Evolutionary conservation across 768 basidiomycete species (phyloP).

Genomic region (Pisolithus orientalis): DNA sequence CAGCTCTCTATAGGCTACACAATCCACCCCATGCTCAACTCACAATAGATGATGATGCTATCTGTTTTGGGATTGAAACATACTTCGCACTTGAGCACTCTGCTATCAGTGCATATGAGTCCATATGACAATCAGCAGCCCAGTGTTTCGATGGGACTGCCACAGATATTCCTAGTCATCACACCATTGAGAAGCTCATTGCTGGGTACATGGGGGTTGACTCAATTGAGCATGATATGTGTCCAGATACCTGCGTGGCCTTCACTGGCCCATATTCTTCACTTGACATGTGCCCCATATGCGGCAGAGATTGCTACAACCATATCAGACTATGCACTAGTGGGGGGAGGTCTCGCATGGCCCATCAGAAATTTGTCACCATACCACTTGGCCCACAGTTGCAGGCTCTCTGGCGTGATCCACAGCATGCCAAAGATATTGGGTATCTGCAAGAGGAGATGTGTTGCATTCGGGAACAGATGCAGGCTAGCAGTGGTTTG

Average conservation of each 20-base stretch:
- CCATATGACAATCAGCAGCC: not conserved
- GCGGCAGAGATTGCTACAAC: slow-evolving; percentile 21
- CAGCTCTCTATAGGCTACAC: slow-evolving; percentile 17
- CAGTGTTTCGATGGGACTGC: not conserved
- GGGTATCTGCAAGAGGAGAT: too few relatives aligned
- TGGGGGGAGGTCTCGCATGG: not conserved
- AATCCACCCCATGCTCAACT: slow-evolving; percentile 16
- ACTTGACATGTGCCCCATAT: slow-evolving; percentile 5
- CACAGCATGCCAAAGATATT: too few relatives aligned
- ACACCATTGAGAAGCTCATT: not conserved
- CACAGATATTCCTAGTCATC: slow-evolving; percentile 6
- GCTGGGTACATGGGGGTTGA: too few relatives aligned
- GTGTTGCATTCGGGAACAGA: too few relatives aligned
- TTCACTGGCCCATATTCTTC: not conserved
- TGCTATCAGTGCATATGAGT: not conserved
- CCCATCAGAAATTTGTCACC: slow-evolving; percentile 6
- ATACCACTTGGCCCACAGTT: slow-evolving; percentile 1
- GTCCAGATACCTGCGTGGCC: slow-evolving; percentile 1
- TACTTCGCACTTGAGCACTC: too few relatives aligned
- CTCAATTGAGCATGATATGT: slow-evolving; percentile 8
- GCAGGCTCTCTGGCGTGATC: too few relatives aligned
- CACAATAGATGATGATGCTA: slow-evolving; percentile 13
- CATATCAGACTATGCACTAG: not conserved
- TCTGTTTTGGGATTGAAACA: not conserved
- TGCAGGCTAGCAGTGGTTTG: not conserved